phyloP scores from a whole-genome alignment of 2,329 filamentous ascomycete species.

The Chaetomiaceae sp. region DNA sequence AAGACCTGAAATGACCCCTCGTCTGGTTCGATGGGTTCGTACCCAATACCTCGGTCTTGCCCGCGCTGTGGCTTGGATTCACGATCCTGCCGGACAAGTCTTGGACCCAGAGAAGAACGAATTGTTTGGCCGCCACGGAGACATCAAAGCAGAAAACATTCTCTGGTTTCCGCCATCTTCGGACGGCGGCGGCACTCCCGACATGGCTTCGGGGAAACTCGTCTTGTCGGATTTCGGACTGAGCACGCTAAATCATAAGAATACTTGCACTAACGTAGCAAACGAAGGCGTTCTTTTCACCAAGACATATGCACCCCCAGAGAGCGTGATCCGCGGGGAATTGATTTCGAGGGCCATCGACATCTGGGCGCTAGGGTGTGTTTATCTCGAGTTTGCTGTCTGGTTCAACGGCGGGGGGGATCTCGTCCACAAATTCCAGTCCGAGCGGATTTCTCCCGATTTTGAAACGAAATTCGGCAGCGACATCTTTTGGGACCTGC shows the following conservation, averaged over 20 bases:
- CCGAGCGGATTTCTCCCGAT: not conserved
- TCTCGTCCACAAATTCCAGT: not conserved
- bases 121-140: conserved; percentile 16
- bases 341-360: conserved; percentile 6
- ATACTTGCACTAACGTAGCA: conserved; percentile 3
- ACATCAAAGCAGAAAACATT: conserved; percentile 19
- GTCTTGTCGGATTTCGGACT: conserved; percentile 17
- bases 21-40: not conserved
- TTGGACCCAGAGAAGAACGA: not conserved
- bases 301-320: conserved; percentile 13
- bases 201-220: conserved; percentile 15
- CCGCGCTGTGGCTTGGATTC: not conserved
- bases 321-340: conserved; percentile 2
- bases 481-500: not conserved
- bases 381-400: conserved; percentile 13
- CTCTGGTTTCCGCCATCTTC: no score
- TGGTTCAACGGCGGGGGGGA: conserved; percentile 13
- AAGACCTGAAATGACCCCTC: not conserved
- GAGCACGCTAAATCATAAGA: not conserved
- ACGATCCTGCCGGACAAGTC: not conserved
- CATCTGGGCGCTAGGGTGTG: conserved; percentile 19
- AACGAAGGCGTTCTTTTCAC: not conserved
- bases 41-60: not conserved
- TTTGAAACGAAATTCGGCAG: not conserved
- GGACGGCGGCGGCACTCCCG: no score